These are phyloP conservation scores for Bifiguratus adelaidae DNA, from an alignment of 192 early-diverging fungal genomes.

Conservation along the genomic window DNA sequence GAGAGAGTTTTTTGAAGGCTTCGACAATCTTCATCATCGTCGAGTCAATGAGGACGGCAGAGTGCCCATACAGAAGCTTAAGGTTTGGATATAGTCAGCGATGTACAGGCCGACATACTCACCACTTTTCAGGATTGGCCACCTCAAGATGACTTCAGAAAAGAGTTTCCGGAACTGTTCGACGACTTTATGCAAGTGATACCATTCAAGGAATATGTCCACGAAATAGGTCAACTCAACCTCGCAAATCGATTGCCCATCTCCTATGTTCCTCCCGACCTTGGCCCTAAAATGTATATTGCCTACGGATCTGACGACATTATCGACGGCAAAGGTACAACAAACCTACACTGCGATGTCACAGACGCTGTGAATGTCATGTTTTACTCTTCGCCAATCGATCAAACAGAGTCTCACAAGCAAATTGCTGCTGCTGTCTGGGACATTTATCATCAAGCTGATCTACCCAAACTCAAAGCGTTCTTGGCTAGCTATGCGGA, in stretches of 20 bases:
- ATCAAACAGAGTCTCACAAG: not conserved
- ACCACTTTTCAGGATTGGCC: conserved; percentile 42
- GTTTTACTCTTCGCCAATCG: conserved; percentile 29
- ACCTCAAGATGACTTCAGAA: conserved; percentile 38
- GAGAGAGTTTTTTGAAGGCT: conserved; percentile 35
- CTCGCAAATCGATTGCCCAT: conserved; percentile 42
- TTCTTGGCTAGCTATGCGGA: conserved; percentile 20
- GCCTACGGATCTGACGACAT: conserved; percentile 49
- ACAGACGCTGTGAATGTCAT: conserved; percentile 74
- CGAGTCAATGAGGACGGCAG: not conserved
- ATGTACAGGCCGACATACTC: not conserved
- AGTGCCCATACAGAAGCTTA: conserved; percentile 28
- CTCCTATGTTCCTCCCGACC: conserved; percentile 46
- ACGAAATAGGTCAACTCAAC: conserved; percentile 39
- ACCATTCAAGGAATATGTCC: conserved; percentile 45
- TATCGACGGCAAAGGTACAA: conserved; percentile 46
- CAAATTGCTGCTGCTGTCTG: conserved; percentile 37
- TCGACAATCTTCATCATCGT: conserved; percentile 14
- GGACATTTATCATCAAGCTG: conserved; percentile 45
- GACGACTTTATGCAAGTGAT: conserved; percentile 39
- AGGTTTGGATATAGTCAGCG: conserved; percentile 11
- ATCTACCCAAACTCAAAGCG: conserved; percentile 17
- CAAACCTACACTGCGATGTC: conserved; percentile 69
- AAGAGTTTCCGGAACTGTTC: conserved; percentile 39
- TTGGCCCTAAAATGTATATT: conserved; percentile 71